Percentiles rank a stretch among this genome's conserved stretches.
phyloP scores from a whole-genome alignment of 441 rosid species.

The Metrosideros polymorpha region DNA sequence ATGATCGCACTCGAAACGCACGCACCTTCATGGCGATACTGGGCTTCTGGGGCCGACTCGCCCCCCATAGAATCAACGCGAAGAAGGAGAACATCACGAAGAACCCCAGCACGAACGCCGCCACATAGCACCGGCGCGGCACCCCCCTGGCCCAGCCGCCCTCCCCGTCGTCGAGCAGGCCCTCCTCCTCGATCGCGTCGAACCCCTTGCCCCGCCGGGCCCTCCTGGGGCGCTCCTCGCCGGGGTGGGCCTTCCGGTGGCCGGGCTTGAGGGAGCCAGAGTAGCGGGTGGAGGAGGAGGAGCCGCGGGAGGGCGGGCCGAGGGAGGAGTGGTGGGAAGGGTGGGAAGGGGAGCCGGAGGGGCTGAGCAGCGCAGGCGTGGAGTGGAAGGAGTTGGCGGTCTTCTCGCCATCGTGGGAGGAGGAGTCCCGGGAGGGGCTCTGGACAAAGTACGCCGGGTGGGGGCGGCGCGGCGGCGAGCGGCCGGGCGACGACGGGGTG shows the following conservation, averaged over 20 bases:
- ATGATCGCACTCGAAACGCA: neutral
- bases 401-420: slow-evolving; percentile 37
- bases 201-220: slow-evolving; percentile 27
- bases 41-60: slow-evolving; percentile 36
- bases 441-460: slow-evolving; percentile 39
- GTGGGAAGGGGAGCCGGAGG: slow-evolving; percentile 37
- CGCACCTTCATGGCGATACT: slow-evolving; percentile 28
- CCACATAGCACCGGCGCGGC: slow-evolving; percentile 25
- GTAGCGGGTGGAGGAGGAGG: slow-evolving; percentile 33
- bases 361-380: slow-evolving; percentile 29
- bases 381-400: slow-evolving; percentile 40
- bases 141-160: neutral
- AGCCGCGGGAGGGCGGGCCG: slow-evolving; percentile 35
- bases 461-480: slow-evolving; percentile 16
- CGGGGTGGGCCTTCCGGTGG: slow-evolving; percentile 6
- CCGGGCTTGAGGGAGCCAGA: slow-evolving; percentile 27
- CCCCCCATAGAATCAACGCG: slow-evolving; percentile 38
- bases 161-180: slow-evolving; percentile 14
- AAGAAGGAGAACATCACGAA: slow-evolving; percentile 22
- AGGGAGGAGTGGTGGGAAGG: slow-evolving; percentile 38
- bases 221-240: neutral
- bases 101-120: slow-evolving; percentile 24
- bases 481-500: slow-evolving; percentile 28
- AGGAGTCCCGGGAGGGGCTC: slow-evolving; percentile 44
- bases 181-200: slow-evolving; percentile 46